Conservation (phyloP, 1,284 basidiomycete species). For the Somion occarium region DNA sequence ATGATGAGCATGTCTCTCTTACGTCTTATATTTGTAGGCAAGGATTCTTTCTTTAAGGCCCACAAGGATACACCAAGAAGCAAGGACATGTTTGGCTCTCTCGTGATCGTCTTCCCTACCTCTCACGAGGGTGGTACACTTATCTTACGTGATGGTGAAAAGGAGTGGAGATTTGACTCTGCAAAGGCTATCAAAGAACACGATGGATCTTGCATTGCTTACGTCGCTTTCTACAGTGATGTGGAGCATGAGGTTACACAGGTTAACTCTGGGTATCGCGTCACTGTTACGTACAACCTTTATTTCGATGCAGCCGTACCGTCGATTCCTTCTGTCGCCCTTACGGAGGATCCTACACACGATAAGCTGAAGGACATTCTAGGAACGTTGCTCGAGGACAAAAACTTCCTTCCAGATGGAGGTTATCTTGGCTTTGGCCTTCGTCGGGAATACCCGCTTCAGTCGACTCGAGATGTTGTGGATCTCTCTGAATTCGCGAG, state of each 20-base stretch:
- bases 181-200: not conserved
- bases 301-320: constrained; percentile 14
- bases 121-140: constrained; percentile 32
- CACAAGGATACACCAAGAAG: constrained; percentile 31
- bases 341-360: not conserved
- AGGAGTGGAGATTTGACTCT: constrained; percentile 29
- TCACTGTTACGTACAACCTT: constrained; percentile 36
- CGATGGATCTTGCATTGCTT: constrained; percentile 19
- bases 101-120: constrained; percentile 33
- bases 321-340: not conserved
- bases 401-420: constrained; percentile 25
- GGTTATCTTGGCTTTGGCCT: constrained; percentile 31
- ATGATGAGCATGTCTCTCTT: not conserved
- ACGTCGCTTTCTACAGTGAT: constrained; percentile 33
- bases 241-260: constrained; percentile 36
- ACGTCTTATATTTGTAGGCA: not conserved
- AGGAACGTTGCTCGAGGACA: constrained; percentile 16
- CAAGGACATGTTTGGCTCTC: constrained; percentile 36
- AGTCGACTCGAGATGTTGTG: not conserved
- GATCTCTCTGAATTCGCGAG: constrained; percentile 1
- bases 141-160: constrained; percentile 15
- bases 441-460: constrained; percentile 28
- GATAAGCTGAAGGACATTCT: constrained; percentile 8
- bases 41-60: constrained; percentile 33
- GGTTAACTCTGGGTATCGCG: constrained; percentile 31